Conservation (phyloP, 352 stramenopile species). For the Pythium phragmitis region DNA sequence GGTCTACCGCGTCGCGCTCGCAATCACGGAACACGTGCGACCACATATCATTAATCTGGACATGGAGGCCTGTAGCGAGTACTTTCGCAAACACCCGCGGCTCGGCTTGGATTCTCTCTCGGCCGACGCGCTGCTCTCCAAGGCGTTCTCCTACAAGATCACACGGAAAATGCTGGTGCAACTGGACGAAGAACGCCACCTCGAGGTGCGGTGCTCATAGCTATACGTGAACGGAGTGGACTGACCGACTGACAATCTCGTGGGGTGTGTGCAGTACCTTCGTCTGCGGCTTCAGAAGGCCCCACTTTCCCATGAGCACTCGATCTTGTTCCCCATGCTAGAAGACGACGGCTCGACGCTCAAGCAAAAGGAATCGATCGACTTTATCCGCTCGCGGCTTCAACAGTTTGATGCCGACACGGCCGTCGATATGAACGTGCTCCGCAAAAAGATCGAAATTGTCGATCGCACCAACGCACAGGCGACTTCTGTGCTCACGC, state of each 20-base stretch:
- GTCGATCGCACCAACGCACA: slow-evolving; percentile 56
- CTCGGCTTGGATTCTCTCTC: slow-evolving; percentile 42
- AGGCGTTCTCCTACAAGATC: slow-evolving; percentile 63
- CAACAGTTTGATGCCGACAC: slow-evolving; percentile 59
- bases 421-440: slow-evolving; percentile 63
- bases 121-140: slow-evolving; percentile 39
- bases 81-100: slow-evolving; percentile 61
- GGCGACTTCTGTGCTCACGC: slow-evolving; percentile 49
- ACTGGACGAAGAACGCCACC: slow-evolving; percentile 68
- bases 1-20: slow-evolving; percentile 67
- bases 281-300: slow-evolving; percentile 62
- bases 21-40: slow-evolving; percentile 56
- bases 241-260: not conserved
- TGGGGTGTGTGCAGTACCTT: slow-evolving; percentile 44
- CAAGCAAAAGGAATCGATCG: slow-evolving; percentile 43
- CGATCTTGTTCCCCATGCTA: slow-evolving; percentile 71
- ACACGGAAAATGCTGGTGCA: slow-evolving; percentile 51
- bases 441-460: slow-evolving; percentile 78
- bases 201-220: slow-evolving; percentile 42
- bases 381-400: slow-evolving; percentile 62
- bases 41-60: slow-evolving; percentile 52
- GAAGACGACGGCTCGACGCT: slow-evolving; percentile 33
- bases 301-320: slow-evolving; percentile 59
- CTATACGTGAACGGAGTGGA: not conserved
- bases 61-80: slow-evolving; percentile 73